phyloP scores from a whole-genome alignment of 495 filamentous ascomycete species.

The Neurospora intermedia region DNA sequence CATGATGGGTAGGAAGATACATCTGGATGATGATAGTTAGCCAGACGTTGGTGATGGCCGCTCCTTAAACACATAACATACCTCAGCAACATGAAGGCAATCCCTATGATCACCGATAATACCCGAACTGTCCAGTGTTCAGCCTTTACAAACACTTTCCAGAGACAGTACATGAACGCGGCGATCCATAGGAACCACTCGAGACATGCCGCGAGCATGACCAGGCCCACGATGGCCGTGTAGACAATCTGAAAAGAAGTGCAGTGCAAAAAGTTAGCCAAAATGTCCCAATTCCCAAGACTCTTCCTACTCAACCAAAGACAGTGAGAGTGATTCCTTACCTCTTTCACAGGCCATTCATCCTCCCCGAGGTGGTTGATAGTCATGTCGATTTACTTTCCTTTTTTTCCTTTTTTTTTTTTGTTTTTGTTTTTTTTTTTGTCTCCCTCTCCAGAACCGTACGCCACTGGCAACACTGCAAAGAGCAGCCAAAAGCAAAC shows the following conservation, averaged over 20 bases:
- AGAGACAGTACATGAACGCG: constrained; percentile 84
- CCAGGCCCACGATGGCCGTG: constrained; percentile 65
- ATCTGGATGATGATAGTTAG: constrained; percentile 35
- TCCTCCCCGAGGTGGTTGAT: not conserved
- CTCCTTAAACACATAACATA: constrained; percentile 35
- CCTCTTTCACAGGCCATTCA: constrained; percentile 54
- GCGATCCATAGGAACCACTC: constrained; percentile 94
- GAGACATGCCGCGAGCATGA: constrained; percentile 76
- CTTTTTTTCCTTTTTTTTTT: constrained; percentile 20
- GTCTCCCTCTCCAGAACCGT: too few species aligned
- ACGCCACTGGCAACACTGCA: too few species aligned
- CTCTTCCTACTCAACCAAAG: too few species aligned
- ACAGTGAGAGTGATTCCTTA: constrained; percentile 13
- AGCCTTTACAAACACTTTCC: constrained; percentile 83
- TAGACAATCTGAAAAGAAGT: constrained; percentile 45
- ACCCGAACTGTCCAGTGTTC: constrained; percentile 73
- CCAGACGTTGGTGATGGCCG: too few species aligned
- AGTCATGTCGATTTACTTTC: constrained; percentile 23
- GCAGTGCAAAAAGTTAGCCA: too few species aligned
- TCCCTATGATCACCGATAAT: constrained; percentile 63
- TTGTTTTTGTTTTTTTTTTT: too few species aligned
- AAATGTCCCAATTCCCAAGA: too few species aligned
- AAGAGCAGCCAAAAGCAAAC: too few species aligned
- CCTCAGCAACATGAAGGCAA: constrained; percentile 66
- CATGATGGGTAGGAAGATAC: constrained; percentile 88